phyloP scores from a whole-genome alignment of 2,329 filamentous ascomycete genomes.

The Diaporthe australafricana region DNA sequence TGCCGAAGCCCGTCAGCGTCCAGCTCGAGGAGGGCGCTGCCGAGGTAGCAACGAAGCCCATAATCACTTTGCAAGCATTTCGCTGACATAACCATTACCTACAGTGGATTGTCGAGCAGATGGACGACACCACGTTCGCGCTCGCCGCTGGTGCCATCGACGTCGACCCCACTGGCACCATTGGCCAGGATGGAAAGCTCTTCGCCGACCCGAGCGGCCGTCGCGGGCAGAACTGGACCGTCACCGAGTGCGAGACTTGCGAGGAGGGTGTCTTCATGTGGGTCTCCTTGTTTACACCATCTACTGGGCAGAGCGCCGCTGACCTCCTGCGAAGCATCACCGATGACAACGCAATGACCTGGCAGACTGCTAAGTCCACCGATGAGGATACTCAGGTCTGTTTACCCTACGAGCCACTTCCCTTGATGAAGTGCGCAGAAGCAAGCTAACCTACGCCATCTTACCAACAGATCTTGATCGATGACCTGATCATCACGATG shows the following conservation, averaged over 20 bases:
- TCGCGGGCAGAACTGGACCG: not conserved
- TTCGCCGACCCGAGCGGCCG: not conserved
- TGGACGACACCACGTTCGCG: not conserved
- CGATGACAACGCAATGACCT: not conserved
- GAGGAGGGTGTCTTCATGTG: conserved; percentile 24
- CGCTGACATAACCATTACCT: too few relatives aligned
- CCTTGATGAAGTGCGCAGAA: fast-evolving
- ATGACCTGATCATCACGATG: not conserved
- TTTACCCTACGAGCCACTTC: fast-evolving
- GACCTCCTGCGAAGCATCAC: not conserved
- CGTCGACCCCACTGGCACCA: not conserved
- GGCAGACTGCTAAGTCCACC: not conserved
- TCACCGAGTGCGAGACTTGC: conserved; percentile 18
- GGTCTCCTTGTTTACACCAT: not conserved
- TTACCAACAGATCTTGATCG: not conserved
- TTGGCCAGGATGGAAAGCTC: conserved; percentile 13
- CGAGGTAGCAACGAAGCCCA: not conserved
- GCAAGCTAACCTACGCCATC: not conserved
- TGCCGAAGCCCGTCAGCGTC: conserved; percentile 9
- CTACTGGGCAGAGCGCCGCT: not conserved
- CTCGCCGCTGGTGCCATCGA: conserved; percentile 5
- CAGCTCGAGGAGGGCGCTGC: not conserved
- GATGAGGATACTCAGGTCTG: not conserved
- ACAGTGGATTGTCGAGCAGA: conserved; percentile 4
- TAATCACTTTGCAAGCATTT: not conserved